Base-by-base conservation (phyloP, 495 filamentous ascomycete genomes). In the Penicillium mononematosum region DNA sequence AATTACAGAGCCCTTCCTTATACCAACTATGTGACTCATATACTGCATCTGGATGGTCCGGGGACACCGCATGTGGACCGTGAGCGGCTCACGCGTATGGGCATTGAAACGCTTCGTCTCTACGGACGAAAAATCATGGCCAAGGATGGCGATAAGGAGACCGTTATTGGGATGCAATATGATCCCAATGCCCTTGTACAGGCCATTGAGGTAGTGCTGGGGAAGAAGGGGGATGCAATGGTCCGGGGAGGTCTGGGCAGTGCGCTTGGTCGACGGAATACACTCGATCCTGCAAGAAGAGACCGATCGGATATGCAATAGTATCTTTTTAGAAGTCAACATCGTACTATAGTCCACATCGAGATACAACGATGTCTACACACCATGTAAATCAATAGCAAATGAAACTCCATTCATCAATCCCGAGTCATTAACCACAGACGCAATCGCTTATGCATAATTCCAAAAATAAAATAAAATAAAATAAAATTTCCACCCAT, bases 201-300 rank as follows among this genome's bases (percentile, higher is more conserved):
- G 70, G 89, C 89, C 14, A 66, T 98, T 52, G 88, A 91, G 66
- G 85, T 84, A 7, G 88, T 96, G 16, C 70, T 97, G 45, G 91
- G 87, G 2, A 84, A 77, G 68, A 81, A 84, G 32, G 84, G 85
- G n/a, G 76, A 77, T 63, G 75, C 70, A 3, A 78, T 79, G 69
- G 52, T 78, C 31, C 65, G 75, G 16, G 74, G 73, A 4, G 72
- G 62, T 3, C 25, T 71, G 50, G 78, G 77, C 41, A 70, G 70
- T 45, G 83, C 77, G 14, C 71, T 80, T 61, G 84, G 81, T 55
- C 76, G 90, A 65, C 78, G 89, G 68, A 92, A 90, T 76, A 90
- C 88, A 0, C 56, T 86, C 20, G 80, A 83, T 45, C 71, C 69
- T 4, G 67, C 60, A 14, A 39, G 53, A 25, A 55, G 53, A 11